Percentiles rank a stretch among this genome's conserved stretches.
These are phyloP conservation scores for Paxillus rubicundulus DNA, from an alignment of 768 basidiomycete genomes.

Conservation along the genomic window DNA sequence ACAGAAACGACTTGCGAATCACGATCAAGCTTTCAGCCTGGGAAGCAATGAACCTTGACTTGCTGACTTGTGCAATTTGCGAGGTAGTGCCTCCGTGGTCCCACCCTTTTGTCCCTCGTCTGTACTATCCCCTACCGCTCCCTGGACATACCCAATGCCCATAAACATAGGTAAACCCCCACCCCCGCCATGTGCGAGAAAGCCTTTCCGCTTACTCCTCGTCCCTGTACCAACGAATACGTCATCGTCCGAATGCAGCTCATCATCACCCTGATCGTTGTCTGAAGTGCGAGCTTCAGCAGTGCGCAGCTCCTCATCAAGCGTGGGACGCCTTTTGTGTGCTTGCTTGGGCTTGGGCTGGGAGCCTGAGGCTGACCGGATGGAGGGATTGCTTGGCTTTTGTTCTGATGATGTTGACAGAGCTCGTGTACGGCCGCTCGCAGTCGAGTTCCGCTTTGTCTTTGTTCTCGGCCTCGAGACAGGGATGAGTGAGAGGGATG, in stretches of 20 bases:
- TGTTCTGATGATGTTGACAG: not conserved
- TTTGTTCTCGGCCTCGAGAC: constrained; percentile 11
- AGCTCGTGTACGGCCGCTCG: constrained; percentile 19
- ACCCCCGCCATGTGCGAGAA: constrained; percentile 72
- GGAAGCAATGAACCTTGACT: constrained; percentile 25
- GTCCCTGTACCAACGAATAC: constrained; percentile 55
- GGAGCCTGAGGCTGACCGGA: constrained; percentile 10
- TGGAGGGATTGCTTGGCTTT: not conserved
- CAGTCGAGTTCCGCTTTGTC: constrained; percentile 11
- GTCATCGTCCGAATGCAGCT: constrained; percentile 39
- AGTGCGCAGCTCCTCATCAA: constrained; percentile 64
- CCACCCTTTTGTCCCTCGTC: constrained; percentile 7
- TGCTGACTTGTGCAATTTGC: constrained; percentile 7
- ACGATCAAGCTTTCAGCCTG: constrained; percentile 18
- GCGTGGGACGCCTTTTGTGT: constrained; percentile 46
- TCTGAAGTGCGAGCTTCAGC: constrained; percentile 39
- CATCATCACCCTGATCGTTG: constrained; percentile 35
- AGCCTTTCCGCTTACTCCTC: constrained; percentile 53
- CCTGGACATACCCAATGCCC: constrained; percentile 65
- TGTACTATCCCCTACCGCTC: constrained; percentile 36
- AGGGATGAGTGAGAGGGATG: constrained; percentile 26
- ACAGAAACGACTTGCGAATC: constrained; percentile 1
- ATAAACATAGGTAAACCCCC: constrained; percentile 70
- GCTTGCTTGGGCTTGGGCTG: constrained; percentile 20
- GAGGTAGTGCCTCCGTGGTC: not conserved